phyloP scores from a whole-genome alignment of 225 moss, liverwort and hornwort species.

The Polytrichum commune region DNA sequence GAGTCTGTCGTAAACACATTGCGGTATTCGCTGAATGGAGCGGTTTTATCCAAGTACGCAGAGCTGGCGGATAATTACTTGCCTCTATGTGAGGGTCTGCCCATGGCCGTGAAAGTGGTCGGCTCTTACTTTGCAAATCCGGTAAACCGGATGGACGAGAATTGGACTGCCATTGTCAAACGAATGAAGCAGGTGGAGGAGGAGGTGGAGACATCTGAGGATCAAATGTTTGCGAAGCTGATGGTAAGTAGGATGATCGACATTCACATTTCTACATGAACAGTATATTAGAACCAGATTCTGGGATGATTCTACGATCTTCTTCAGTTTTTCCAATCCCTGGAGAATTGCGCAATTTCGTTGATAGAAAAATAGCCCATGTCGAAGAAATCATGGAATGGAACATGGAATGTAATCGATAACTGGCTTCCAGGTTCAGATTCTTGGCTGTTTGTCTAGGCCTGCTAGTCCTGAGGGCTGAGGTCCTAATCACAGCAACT shows the following conservation, averaged over 20 bases:
- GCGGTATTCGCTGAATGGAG: constrained; percentile 26
- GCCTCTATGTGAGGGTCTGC: constrained; percentile 67
- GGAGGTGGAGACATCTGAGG: constrained; percentile 58
- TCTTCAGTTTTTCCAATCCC: too few relatives aligned
- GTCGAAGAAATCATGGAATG: too few relatives aligned
- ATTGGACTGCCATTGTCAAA: constrained; percentile 46
- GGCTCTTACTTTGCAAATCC: constrained; percentile 63
- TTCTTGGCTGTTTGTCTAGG: too few relatives aligned
- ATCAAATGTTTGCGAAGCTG: constrained; percentile 69
- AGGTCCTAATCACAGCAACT: too few relatives aligned
- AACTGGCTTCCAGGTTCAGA: too few relatives aligned
- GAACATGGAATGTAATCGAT: too few relatives aligned
- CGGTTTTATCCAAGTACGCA: constrained; percentile 33
- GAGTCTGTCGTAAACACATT: constrained; percentile 19
- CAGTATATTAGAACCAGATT: too few relatives aligned
- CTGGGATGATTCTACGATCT: too few relatives aligned
- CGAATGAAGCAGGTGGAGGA: constrained; percentile 60
- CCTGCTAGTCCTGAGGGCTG: too few relatives aligned
- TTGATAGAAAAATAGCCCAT: too few relatives aligned
- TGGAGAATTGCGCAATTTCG: too few relatives aligned
- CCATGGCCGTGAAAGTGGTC: constrained; percentile 61
- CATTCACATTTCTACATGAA: too few relatives aligned
- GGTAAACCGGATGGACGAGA: constrained; percentile 43
- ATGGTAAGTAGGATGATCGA: constrained; percentile 17
- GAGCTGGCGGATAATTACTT: constrained; percentile 59